These are phyloP conservation scores for Candida railenensis DNA, from an alignment of 805 yeast species.

Conservation along the genomic window DNA sequence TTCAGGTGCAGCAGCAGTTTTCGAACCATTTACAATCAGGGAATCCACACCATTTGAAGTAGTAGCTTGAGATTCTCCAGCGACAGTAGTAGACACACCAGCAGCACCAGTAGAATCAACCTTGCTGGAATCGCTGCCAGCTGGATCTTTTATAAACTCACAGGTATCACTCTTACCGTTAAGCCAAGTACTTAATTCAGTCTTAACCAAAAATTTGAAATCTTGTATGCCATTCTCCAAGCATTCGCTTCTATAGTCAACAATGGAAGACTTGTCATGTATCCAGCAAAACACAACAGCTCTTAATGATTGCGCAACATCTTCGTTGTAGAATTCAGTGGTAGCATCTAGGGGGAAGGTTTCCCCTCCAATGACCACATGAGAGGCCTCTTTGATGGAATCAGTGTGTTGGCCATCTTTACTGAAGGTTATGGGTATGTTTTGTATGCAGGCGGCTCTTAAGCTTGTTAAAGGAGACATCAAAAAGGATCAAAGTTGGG, in stretches of 20 bases:
- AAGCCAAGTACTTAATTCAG: constrained; percentile 81
- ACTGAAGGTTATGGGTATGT: background rate
- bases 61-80: constrained; percentile 9
- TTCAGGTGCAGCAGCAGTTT: constrained; percentile 9
- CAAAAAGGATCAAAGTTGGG: background rate
- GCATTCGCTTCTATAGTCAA: constrained; percentile 79
- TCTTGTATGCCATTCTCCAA: constrained; percentile 62
- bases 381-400: constrained; percentile 34
- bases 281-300: constrained; percentile 78
- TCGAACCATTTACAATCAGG: background rate
- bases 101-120: constrained; percentile 1
- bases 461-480: background rate
- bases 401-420: constrained; percentile 13
- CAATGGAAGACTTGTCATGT: constrained; percentile 67
- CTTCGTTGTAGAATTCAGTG: constrained; percentile 60
- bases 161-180: constrained; percentile 65
- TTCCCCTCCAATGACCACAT: constrained; percentile 28
- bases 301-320: constrained; percentile 47
- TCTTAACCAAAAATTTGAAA: constrained; percentile 79
- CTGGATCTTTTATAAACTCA: constrained; percentile 39
- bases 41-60: constrained; percentile 10
- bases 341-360: constrained; percentile 36
- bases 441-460: constrained; percentile 1
- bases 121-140: constrained; percentile 7
- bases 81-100: constrained; percentile 11